Evolutionary conservation across 2,329 filamentous ascomycete species (phyloP), one percentile per base, ranked within the genome.

Genomic region (Colletotrichum spinosum): DNA sequence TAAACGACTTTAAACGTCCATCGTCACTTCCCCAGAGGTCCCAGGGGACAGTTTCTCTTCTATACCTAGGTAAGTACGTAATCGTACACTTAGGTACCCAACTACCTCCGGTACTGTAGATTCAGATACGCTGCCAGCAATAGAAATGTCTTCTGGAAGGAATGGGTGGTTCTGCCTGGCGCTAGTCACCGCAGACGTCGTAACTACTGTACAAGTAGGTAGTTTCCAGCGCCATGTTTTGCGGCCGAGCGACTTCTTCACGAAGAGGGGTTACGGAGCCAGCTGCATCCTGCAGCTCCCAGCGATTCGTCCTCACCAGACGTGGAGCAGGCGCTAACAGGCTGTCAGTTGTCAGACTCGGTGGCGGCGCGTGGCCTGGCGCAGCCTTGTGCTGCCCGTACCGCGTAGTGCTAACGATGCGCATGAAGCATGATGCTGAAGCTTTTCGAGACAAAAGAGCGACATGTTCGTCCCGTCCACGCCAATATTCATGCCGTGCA

Each of bases 391-490:
- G 25, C 52, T 45, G 39, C 17, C 17, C 17, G 17, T 56, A 38
- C 37, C 35, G 15, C 41, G 50, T 25, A 33, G 39, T 1, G 25
- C n/a, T 11, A 44, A 34, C 41, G 39, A 38, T 38, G n/a, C 13
- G 55, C 55, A 50, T 58, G 55, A 58, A 50, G n/a, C 13, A 46
- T 11, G 41, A 46, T 13, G 13, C 41, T n/a, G 42, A 15, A 46
- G 38, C 35, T 34, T 35, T 55, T 55, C 13, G 25, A 15, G n/a
- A 12, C 33, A 12, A 25, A n/a, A 15, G 37, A 8, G 11, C 17
- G 37, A 15, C 35, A 10, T 58, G 55, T 58, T 58, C 55, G 25
- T 58, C 55, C 55, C 55, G 55, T 51, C 38, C 55, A 44, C 51
- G 55, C 55, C 55, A 51, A 25, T 38, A 50, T 25, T 8, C n/a